Conservation (phyloP, 2,329 filamentous ascomycete genomes). For the Trichoderma breve region DNA sequence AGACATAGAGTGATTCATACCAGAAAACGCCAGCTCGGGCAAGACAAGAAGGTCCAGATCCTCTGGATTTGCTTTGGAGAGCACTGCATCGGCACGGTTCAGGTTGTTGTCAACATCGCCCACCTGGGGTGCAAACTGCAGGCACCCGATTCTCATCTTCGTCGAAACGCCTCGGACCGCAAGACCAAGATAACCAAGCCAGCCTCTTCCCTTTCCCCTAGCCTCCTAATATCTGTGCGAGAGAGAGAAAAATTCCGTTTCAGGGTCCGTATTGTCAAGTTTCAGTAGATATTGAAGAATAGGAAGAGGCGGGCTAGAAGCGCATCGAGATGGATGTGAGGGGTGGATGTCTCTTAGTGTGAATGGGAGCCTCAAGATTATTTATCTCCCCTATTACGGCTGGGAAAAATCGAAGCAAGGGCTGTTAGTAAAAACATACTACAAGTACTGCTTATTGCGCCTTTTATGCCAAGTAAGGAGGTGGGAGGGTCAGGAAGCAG, state of each 20-base stretch:
- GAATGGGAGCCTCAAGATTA: neutral
- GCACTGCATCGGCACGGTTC: conserved; percentile 61
- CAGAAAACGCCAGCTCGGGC: conserved; percentile 73
- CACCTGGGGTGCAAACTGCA: conserved; percentile 71
- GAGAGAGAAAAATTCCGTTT: no score
- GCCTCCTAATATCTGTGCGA: neutral
- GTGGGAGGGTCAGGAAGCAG: neutral
- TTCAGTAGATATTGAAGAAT: neutral
- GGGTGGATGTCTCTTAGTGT: neutral
- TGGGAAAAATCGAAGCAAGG: neutral
- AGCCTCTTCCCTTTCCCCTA: neutral
- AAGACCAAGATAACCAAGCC: neutral
- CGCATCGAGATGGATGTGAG: neutral
- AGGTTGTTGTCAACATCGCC: conserved; percentile 71
- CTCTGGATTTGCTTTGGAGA: conserved; percentile 50
- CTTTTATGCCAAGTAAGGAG: neutral
- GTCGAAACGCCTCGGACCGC: neutral
- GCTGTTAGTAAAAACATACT: neutral
- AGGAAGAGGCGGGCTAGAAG: neutral
- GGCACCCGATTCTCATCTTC: conserved; percentile 63
- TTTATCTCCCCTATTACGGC: neutral
- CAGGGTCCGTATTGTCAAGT: neutral
- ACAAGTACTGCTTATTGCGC: neutral
- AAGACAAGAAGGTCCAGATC: conserved; percentile 70
- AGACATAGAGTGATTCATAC: conserved; percentile 41